Conservation (phyloP, 768 basidiomycete genomes). For the Psilocybe subaeruginosa region DNA sequence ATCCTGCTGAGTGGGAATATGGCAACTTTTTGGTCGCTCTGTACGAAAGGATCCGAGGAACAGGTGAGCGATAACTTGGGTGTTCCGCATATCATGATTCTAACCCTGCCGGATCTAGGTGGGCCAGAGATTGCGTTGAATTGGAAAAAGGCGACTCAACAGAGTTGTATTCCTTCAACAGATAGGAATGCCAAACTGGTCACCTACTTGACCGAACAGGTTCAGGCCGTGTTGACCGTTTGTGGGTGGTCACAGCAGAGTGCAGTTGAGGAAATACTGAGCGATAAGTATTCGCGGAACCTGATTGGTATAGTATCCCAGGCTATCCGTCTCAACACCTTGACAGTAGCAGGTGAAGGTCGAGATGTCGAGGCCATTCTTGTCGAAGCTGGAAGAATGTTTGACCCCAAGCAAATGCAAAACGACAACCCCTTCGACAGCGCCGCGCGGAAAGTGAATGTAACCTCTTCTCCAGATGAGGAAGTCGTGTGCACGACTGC, state of each 20-base stretch:
- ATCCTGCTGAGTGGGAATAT: conserved; percentile 45
- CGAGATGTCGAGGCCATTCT: conserved; percentile 30
- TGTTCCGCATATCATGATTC: not conserved
- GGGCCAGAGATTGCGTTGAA: conserved; percentile 24
- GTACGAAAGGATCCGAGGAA: conserved; percentile 38
- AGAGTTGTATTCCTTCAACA: conserved; percentile 24
- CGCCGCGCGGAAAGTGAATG: conserved; percentile 12
- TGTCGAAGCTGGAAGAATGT: conserved; percentile 28
- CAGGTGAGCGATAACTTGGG: conserved; percentile 27
- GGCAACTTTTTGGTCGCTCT: conserved; percentile 38
- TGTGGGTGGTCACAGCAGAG: conserved; percentile 31
- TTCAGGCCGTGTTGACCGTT: conserved; percentile 27
- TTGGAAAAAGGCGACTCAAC: conserved; percentile 28
- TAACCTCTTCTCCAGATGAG: conserved; percentile 18
- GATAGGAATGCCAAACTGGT: conserved; percentile 26
- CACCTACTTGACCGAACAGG: conserved; percentile 22
- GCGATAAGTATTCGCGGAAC: conserved; percentile 20
- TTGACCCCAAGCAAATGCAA: conserved; percentile 31
- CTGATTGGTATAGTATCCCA: conserved; percentile 30
- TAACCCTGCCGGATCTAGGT: conserved; percentile 19
- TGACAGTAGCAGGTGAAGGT: conserved; percentile 25
- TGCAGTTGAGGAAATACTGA: conserved; percentile 15
- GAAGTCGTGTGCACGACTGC: conserved; percentile 34
- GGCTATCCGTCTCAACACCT: conserved; percentile 33
- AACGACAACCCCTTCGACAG: conserved; percentile 25